Evolutionary conservation across 805 yeast genomes (phyloP).

Genomic region (Candida silvatica): DNA sequence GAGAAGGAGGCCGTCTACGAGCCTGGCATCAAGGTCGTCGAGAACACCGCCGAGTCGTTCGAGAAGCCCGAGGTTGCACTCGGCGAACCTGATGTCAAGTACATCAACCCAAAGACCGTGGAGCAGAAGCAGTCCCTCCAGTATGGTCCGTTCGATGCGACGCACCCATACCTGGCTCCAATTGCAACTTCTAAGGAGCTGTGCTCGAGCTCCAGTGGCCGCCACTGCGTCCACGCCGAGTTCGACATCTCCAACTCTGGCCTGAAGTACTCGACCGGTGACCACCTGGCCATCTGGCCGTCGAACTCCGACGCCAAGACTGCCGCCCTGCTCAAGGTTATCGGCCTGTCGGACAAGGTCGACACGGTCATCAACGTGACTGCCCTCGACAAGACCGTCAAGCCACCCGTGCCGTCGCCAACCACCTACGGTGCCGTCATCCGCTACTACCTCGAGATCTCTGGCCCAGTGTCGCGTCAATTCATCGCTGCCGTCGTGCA

Average conservation of each 20-base stretch:
- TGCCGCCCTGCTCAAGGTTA: constrained; percentile 51
- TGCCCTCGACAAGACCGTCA: constrained; percentile 61
- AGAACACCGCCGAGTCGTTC: constrained; percentile 24
- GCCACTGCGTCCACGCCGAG: constrained; percentile 88
- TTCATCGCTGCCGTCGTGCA: constrained; percentile 61
- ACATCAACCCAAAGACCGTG: constrained; percentile 31
- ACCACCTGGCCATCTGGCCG: constrained; percentile 93
- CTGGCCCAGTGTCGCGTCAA: constrained; percentile 92
- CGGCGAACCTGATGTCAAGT: constrained; percentile 75
- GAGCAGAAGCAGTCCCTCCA: constrained; percentile 25
- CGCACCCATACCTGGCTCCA: constrained; percentile 78
- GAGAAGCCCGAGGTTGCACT: constrained; percentile 37
- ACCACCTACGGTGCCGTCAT: constrained; percentile 83
- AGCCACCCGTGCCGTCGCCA: constrained; percentile 55
- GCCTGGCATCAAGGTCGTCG: constrained; percentile 47
- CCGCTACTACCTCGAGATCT: constrained; percentile 81
- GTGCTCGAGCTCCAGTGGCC: constrained; percentile 42
- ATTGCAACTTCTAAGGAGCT: constrained; percentile 57
- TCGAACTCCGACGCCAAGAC: constrained; percentile 77
- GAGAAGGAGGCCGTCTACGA: constrained; percentile 78
- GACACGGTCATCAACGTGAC: constrained; percentile 54
- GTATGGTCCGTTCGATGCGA: constrained; percentile 69
- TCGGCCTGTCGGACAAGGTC: constrained; percentile 47
- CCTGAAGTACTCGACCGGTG: constrained; percentile 88
- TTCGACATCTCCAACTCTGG: constrained; percentile 71